Percentiles rank a stretch among this genome's conserved stretches.
phyloP scores from a whole-genome alignment of 2,329 filamentous ascomycete genomes.

The Lojkania enalia region DNA sequence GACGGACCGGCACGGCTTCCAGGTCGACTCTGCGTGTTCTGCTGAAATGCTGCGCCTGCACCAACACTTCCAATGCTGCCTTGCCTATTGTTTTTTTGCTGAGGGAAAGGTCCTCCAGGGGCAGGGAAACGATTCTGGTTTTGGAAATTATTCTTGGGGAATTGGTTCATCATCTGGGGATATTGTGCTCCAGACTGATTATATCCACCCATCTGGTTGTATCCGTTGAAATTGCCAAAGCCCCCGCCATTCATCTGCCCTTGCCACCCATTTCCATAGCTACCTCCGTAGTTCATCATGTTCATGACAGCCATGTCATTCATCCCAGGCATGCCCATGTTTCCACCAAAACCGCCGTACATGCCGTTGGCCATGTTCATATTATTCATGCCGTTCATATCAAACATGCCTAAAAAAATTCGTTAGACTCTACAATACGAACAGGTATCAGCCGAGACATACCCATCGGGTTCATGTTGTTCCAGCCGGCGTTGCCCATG shows the following conservation, averaged over 20 bases:
- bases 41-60: slow-evolving; percentile 23
- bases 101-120: slow-evolving; percentile 61
- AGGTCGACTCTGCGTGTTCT: slow-evolving; percentile 33
- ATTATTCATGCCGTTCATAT: slow-evolving; percentile 82
- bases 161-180: slow-evolving; percentile 56
- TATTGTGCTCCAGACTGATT: slow-evolving; percentile 54
- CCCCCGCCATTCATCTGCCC: slow-evolving; percentile 68
- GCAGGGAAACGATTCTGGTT: slow-evolving; percentile 78
- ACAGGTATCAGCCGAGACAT: slow-evolving; percentile 27
- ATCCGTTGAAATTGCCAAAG: slow-evolving; percentile 61
- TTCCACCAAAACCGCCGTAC: slow-evolving; percentile 73
- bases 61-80: slow-evolving; percentile 45
- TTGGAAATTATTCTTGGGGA: slow-evolving; percentile 65
- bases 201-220: slow-evolving; percentile 57
- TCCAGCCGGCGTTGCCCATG: slow-evolving; percentile 66
- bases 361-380: slow-evolving; percentile 79
- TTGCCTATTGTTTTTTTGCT: slow-evolving; percentile 44
- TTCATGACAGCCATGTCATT: slow-evolving; percentile 67
- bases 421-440: background rate
- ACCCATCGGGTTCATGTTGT: slow-evolving; percentile 78
- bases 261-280: slow-evolving; percentile 67
- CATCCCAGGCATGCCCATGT: slow-evolving; percentile 72
- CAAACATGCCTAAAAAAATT: slow-evolving; percentile 58
- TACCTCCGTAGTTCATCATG: slow-evolving; percentile 71
- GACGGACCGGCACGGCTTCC: slow-evolving; percentile 34